A percentile compares a stretch with the other conserved stretches of the same genome.
Evolutionary conservation across 768 basidiomycete species (phyloP).

Genomic region (Leccinum boreale): DNA sequence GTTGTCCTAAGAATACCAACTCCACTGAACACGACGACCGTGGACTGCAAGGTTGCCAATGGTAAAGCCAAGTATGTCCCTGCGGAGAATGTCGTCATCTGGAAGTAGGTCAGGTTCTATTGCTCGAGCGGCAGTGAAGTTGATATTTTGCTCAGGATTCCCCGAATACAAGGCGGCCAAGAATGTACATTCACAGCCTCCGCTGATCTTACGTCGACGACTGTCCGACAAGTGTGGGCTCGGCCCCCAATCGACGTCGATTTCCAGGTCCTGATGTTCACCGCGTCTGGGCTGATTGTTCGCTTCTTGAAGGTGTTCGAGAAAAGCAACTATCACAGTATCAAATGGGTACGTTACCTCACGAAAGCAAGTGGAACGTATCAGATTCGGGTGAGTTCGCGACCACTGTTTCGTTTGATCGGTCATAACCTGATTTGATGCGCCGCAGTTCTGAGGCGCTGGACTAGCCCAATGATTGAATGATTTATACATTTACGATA

Average conservation of each 20-base stretch:
- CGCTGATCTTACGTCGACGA: conserved; percentile 83
- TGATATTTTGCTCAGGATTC: conserved; percentile 56
- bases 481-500: conserved; percentile 22
- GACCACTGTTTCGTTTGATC: not conserved
- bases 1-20: conserved; percentile 94
- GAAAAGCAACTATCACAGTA: conserved; percentile 89
- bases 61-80: conserved; percentile 99
- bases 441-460: conserved; percentile 25
- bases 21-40: conserved; percentile 88
- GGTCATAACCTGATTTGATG: conserved; percentile 1
- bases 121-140: not conserved
- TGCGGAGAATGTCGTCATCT: conserved; percentile 91
- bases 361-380: conserved; percentile 93
- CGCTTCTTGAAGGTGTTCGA: conserved; percentile 98
- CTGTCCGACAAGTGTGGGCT: conserved; percentile 94
- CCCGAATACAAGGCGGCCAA: conserved; percentile 87
- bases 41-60: conserved; percentile 85
- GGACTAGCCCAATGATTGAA: not conserved
- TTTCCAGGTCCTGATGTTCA: conserved; percentile 99
- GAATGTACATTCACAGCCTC: conserved; percentile 84
- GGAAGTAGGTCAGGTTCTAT: conserved; percentile 73
- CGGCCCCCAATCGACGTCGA: conserved; percentile 97
- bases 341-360: conserved; percentile 95
- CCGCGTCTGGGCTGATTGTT: conserved; percentile 92
- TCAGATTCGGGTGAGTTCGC: conserved; percentile 80